A percentile compares a stretch with the other conserved stretches of the same genome.
Conservation (phyloP, 371 early-diverging fungal genomes). For the Mortierella sp. region DNA sequence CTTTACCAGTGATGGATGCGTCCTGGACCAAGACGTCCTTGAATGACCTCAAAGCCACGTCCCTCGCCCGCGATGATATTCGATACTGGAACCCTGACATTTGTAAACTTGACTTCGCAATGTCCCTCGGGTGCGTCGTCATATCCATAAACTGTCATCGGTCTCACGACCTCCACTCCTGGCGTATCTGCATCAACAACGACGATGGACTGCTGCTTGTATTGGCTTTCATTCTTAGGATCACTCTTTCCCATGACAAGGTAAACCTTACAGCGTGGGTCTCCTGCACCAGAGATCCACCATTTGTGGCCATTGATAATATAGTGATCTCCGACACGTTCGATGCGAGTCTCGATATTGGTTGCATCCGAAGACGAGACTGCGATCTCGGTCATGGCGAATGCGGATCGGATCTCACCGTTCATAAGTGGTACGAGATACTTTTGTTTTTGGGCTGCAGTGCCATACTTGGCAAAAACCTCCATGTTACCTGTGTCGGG, state of each 20-base stretch:
- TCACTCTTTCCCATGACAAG: conserved; percentile 92
- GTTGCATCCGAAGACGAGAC: conserved; percentile 97
- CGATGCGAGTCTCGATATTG: conserved; percentile 89
- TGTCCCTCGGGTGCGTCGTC: conserved; percentile 98
- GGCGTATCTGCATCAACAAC: conserved; percentile 90
- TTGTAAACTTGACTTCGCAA: conserved; percentile 90
- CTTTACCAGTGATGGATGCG: conserved; percentile 80
- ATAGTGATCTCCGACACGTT: conserved; percentile 74
- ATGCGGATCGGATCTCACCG: conserved; percentile 94
- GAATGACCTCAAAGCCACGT: conserved; percentile 96
- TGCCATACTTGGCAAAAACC: conserved; percentile 96
- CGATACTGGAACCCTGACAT: conserved; percentile 88
- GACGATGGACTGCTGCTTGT: conserved; percentile 91
- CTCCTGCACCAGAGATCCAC: conserved; percentile 98
- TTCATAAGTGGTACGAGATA: conserved; percentile 90
- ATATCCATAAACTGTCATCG: conserved; percentile 91
- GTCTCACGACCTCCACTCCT: conserved; percentile 88
- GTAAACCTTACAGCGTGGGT: conserved; percentile 91
- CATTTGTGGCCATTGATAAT: conserved; percentile 95
- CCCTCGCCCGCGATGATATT: conserved; percentile 95
- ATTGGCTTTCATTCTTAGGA: conserved; percentile 73
- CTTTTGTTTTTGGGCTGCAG: conserved; percentile 81
- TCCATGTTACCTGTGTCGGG: conserved; percentile 99
- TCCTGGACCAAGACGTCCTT: conserved; percentile 95
- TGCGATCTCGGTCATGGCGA: conserved; percentile 97